Evolutionary conservation across 371 early-diverging fungal species (phyloP).

Genomic region (Syncephalastrum contaminatum): DNA sequence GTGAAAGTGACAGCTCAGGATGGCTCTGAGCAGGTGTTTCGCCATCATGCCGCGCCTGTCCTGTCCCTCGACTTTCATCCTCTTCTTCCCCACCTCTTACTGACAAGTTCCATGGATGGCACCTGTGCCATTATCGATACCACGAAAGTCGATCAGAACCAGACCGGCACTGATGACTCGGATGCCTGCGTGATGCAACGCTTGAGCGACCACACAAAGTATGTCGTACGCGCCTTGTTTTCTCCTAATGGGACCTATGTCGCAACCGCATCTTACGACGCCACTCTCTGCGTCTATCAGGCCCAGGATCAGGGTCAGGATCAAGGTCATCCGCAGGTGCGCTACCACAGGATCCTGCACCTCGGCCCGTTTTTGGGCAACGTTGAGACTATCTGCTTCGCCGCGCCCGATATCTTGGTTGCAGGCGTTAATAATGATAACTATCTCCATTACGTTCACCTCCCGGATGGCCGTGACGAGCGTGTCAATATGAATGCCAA

Average conservation of each 20-base stretch:
- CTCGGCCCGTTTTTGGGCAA: conserved; percentile 54
- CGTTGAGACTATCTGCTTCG: conserved; percentile 61
- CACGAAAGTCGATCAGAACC: conserved; percentile 28
- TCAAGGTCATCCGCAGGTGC: conserved; percentile 6
- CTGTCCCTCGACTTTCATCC: conserved; percentile 73
- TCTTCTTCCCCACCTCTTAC: conserved; percentile 43
- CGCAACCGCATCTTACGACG: conserved; percentile 73
- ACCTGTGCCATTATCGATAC: conserved; percentile 61
- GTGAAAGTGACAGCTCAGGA: conserved; percentile 53
- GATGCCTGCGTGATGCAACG: conserved; percentile 35
- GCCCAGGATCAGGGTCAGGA: background rate
- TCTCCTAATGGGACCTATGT: conserved; percentile 57
- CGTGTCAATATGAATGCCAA: conserved; percentile 74
- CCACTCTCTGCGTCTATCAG: conserved; percentile 60
- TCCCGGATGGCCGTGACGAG: conserved; percentile 27
- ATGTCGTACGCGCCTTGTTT: conserved; percentile 65
- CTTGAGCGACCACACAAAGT: conserved; percentile 70
- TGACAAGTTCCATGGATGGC: conserved; percentile 76
- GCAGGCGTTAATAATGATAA: conserved; percentile 72
- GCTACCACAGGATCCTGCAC: conserved; percentile 25
- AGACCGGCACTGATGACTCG: conserved; percentile 5
- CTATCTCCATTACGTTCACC: conserved; percentile 67
- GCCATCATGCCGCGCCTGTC: conserved; percentile 61
- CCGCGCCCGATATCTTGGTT: conserved; percentile 44
- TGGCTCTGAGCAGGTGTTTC: conserved; percentile 36